These are phyloP conservation scores for Yamadazyma trypodendri DNA, from an alignment of 1,139 yeast genomes.

Conservation along the genomic window DNA sequence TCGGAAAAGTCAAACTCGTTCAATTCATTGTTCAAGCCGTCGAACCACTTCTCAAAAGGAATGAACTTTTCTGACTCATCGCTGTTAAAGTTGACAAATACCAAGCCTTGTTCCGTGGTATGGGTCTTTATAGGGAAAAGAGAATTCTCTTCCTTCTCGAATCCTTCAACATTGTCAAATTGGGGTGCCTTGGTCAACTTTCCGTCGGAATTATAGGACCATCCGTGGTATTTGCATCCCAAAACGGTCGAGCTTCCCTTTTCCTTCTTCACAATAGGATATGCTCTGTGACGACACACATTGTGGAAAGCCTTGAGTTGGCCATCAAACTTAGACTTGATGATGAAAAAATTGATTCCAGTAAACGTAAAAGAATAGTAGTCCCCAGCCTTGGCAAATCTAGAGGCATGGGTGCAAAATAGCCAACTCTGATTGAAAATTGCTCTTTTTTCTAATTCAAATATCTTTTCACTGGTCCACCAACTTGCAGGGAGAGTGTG, in stretches of 20 bases:
- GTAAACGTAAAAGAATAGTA: slow-evolving; percentile 49
- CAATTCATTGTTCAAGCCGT: slow-evolving; percentile 51
- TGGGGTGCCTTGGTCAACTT: slow-evolving; percentile 59
- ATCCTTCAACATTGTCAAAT: slow-evolving; percentile 58
- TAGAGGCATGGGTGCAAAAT: slow-evolving; percentile 47
- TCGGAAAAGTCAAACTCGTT: slow-evolving; percentile 57
- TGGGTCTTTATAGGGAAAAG: slow-evolving; percentile 55
- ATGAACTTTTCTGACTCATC: slow-evolving; percentile 29
- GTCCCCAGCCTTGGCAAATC: slow-evolving; percentile 58
- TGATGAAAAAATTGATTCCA: slow-evolving; percentile 56
- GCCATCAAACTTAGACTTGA: slow-evolving; percentile 49
- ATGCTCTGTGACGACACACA: slow-evolving; percentile 64
- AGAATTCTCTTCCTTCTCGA: slow-evolving; percentile 54
- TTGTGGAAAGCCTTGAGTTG: slow-evolving; percentile 59
- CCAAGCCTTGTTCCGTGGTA: slow-evolving; percentile 54
- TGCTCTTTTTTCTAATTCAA: slow-evolving; percentile 56
- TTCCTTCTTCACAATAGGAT: slow-evolving; percentile 57
- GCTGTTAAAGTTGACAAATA: slow-evolving; percentile 50
- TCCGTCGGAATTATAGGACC: slow-evolving; percentile 63
- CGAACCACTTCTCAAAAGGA: slow-evolving; percentile 51
- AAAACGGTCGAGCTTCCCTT: slow-evolving; percentile 56
- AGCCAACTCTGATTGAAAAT: slow-evolving; percentile 58
- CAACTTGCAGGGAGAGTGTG: slow-evolving; percentile 65
- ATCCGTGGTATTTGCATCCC: slow-evolving; percentile 66
- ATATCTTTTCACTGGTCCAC: slow-evolving; percentile 61